Evolutionary conservation across 148 eudicot species (phyloP), one percentile per base, ranked within the genome.

Genomic region (Oxyria digyna): DNA sequence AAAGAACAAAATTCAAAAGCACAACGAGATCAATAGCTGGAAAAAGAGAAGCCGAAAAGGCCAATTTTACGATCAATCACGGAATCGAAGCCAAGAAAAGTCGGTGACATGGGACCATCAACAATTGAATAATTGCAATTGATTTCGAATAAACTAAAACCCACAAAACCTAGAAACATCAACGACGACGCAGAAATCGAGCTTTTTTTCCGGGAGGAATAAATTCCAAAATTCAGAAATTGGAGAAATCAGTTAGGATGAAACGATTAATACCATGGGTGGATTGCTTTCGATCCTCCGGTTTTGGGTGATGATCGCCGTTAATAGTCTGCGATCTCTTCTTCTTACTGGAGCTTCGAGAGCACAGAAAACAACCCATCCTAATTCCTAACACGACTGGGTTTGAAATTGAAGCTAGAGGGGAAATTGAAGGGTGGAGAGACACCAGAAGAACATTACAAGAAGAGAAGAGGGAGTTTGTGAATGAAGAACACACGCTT

Each of bases 331-430:
- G 38, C 29, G 65, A 59, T 59, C 37, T 27, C 37, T 59, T 59
- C 38, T 59, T 59, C 65, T 29, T 59, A 59, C 65, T 59, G 31
- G 65, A 59, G 29, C 65, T 59, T 59, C 65, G 20, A 59, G 65
- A 59, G 65, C 65, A 59, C 18, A 59, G 37, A 31, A 59, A 59
- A 59, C 65, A 59, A 59, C 65, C 65, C 65, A 59, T 59, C 65
- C 13, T 59, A n/a, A n/a, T n/a, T n/a, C n/a, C n/a, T n/a, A n/a
- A n/a, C n/a, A n/a, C n/a, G n/a, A n/a, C n/a, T 55, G 24, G 37
- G 13, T 18, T 59, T 59, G 18, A 31, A 29, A 31, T 27, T 31
- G 18, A 29, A 27, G 65, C 38, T 59, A 55, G 13, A 59, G 6
- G 38, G 65, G 15, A 14, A n/a, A 59, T 59, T 29, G 35, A 59